Evolutionary conservation across 2,329 filamentous ascomycete genomes (phyloP), one percentile per base, ranked within the genome.

Genomic region (Penicillium sp.): DNA sequence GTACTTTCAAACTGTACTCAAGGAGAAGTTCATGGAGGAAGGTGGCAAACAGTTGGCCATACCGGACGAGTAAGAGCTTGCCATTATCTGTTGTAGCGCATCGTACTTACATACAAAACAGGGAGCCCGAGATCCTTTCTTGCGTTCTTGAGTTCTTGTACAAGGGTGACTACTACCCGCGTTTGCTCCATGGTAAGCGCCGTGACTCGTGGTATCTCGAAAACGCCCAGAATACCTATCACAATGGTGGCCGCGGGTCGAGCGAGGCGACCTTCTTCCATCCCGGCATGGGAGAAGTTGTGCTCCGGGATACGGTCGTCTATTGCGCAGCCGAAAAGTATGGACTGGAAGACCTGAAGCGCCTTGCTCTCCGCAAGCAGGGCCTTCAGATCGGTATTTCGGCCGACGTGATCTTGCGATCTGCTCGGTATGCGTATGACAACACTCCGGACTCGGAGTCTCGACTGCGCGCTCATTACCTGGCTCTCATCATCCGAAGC

Each of bases 141-240:
- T 89, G 84, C 59, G 75, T 95, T 58, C 86, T 95, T 71, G 89
- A 95, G 73, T 95, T 89, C 66, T 80, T 95, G 52, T 95, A 95
- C 82, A 94, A 93, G 74, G 87, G 85, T 52, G 88, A 94, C 75
- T 95, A 94, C 71, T 92, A 85, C 67, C 89, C 89, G 39, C 85
- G 87, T 66, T 75, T 95, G 70, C 62, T 94, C 54, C 85, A 87
- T 67, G 85, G 85, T 77, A 87, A 85, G 75, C 81, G 82, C 66
- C 83, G 80, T 62, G 82, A 85, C 73, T 84, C 82, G 71, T 95
- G 85, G 85, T 80, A 86, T 64, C 85, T 95, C 70, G 87, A 95
- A 76, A 83, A 85, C 65, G 69, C 69, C 54, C 65, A 70, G 64
- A 67, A 74, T 66, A 61, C 69, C 65, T 64, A 66, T 65, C 67